Percentiles rank a stretch among this genome's conserved stretches.
phyloP scores from a whole-genome alignment of 371 early-diverging fungal genomes.

The Mucor piriformis region DNA sequence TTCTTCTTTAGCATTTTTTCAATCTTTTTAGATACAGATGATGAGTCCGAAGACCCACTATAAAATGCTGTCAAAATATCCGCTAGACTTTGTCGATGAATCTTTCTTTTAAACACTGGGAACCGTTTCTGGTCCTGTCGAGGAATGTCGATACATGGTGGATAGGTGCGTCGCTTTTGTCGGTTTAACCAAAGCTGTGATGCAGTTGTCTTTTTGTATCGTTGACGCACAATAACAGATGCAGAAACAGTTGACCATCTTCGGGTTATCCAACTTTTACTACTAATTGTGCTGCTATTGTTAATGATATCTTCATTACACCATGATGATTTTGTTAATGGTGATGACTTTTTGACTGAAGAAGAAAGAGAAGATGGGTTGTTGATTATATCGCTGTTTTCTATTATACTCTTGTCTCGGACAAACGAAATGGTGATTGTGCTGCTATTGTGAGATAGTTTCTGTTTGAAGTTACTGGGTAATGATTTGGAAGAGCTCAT shows the following conservation, averaged over 20 bases:
- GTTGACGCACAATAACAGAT: not conserved
- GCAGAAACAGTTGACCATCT: slow-evolving; percentile 26
- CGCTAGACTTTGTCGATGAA: slow-evolving; percentile 7
- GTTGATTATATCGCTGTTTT: not conserved
- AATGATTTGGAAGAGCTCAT: not conserved
- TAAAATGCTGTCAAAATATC: slow-evolving; percentile 13
- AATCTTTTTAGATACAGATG: slow-evolving; percentile 10
- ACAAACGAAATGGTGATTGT: not conserved
- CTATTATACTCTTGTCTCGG: not conserved
- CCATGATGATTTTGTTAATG: slow-evolving; percentile 6
- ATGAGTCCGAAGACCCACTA: not conserved
- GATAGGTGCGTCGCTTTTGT: slow-evolving; percentile 26
- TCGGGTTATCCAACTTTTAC: slow-evolving; percentile 15
- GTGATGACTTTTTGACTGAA: slow-evolving; percentile 14
- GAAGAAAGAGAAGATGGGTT: slow-evolving; percentile 8
- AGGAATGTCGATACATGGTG: slow-evolving; percentile 11
- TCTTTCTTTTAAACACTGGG: not conserved
- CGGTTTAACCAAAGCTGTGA: slow-evolving; percentile 12
- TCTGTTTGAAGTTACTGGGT: slow-evolving; percentile 10
- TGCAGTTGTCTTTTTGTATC: slow-evolving; percentile 3
- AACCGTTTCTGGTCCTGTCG: slow-evolving; percentile 7
- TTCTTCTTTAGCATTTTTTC: slow-evolving; percentile 17
- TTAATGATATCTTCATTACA: not conserved
- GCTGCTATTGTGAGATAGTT: slow-evolving; percentile 1
- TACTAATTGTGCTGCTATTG: not conserved